These are phyloP conservation scores for Nicotiana otophora DNA, from an alignment of 257 asterid genomes.

Conservation along the genomic window DNA sequence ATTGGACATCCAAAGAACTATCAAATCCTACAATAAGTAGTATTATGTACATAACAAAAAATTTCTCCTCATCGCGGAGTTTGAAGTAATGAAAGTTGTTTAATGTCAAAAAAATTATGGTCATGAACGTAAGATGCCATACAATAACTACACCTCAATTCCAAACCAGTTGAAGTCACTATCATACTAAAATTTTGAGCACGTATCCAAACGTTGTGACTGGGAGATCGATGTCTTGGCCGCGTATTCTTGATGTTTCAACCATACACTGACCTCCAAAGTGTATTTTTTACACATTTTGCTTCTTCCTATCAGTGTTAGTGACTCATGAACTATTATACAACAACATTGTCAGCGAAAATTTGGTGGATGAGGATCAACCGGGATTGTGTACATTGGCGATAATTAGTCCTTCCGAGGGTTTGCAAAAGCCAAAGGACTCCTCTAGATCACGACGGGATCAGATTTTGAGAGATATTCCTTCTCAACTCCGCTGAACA, in stretches of 20 bases:
- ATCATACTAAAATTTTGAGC: neutral
- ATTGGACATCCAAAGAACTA: neutral
- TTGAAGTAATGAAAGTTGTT: neutral
- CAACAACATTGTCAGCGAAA: neutral
- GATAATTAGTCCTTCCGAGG: neutral
- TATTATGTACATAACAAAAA: conserved; percentile 4
- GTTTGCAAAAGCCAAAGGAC: neutral
- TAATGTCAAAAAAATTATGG: neutral
- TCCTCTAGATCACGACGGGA: neutral
- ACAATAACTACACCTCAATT: neutral
- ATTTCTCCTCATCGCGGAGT: neutral
- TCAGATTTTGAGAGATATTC: conserved; percentile 60
- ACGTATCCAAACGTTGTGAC: neutral
- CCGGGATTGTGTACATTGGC: neutral
- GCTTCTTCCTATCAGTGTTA: neutral
- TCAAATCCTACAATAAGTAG: neutral
- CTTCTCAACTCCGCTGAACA: conserved; percentile 77
- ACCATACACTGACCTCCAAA: neutral
- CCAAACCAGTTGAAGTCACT: neutral
- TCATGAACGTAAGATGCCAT: neutral
- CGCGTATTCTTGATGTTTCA: neutral
- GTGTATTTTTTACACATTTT: neutral
- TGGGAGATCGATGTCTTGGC: neutral
- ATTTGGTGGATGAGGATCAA: neutral
- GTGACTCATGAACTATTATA: neutral